These are phyloP conservation scores for Candida multigemmis DNA, from an alignment of 805 yeast genomes.

Conservation along the genomic window DNA sequence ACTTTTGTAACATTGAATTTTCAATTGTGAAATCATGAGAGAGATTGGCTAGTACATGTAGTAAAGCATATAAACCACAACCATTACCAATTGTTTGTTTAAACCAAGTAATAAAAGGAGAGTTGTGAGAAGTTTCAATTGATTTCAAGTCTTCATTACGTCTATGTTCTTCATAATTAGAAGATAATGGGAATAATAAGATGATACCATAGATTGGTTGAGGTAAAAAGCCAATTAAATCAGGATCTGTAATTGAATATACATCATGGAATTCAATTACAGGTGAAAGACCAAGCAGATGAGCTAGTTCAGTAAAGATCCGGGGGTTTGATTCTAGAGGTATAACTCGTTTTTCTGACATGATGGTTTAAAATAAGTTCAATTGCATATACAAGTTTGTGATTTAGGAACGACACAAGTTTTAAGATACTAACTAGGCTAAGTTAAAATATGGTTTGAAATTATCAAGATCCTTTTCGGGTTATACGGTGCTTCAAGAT, in stretches of 20 bases:
- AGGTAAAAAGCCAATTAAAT: conserved; percentile 71
- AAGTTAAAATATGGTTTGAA: no score
- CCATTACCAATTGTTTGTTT: conserved; percentile 81
- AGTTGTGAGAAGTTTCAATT: no score
- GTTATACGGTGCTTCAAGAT: no score
- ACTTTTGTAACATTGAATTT: conserved; percentile 20
- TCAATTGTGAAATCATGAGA: conserved; percentile 36
- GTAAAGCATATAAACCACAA: conserved; percentile 84
- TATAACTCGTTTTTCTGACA: conserved; percentile 36
- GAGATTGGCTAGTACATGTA: conserved; percentile 49
- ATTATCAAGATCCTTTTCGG: no score
- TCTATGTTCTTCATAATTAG: conserved; percentile 46
- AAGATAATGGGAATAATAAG: conserved; percentile 75
- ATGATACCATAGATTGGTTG: conserved; percentile 71
- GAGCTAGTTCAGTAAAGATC: conserved; percentile 64
- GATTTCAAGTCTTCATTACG: conserved; percentile 18
- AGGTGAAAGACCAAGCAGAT: conserved; percentile 56
- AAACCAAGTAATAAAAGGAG: conserved; percentile 77
- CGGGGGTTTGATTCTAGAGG: conserved; percentile 91
- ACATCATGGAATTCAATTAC: conserved; percentile 66
- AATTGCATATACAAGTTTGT: no score
- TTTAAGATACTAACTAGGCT: no score
- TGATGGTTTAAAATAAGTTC: no score
- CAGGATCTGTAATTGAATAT: conserved; percentile 77
- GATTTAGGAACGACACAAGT: no score